Evolutionary conservation across 2,329 filamentous ascomycete species (phyloP).

Genomic region (Botrytis paeoniae): DNA sequence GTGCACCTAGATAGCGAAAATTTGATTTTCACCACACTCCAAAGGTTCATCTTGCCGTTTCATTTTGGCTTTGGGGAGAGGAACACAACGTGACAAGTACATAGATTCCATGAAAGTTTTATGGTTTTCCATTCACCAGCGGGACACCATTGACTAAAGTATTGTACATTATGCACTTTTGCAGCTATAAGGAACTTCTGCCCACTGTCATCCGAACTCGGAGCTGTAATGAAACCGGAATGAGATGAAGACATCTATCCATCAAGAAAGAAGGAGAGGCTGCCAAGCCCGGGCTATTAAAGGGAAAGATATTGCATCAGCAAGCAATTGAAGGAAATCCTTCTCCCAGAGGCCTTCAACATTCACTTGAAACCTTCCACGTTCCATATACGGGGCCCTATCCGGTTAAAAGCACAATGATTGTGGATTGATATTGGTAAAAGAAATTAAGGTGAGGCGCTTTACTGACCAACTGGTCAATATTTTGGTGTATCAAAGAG

Average conservation of each 20-base stretch:
- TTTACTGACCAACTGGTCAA: background rate
- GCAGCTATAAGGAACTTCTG: background rate
- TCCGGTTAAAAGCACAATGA: no score
- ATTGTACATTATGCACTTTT: background rate
- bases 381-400: background rate
- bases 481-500: background rate
- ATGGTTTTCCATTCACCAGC: background rate
- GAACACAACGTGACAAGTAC: no score
- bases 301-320: accelerated
- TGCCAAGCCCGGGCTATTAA: no score
- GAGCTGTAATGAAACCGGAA: background rate
- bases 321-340: background rate
- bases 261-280: background rate
- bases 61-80: background rate
- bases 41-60: no score
- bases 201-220: no score
- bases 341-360: background rate
- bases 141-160: background rate
- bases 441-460: background rate
- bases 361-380: background rate
- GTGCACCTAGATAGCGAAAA: background rate
- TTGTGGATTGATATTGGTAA: background rate
- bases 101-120: background rate
- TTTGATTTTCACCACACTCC: background rate
- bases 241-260: background rate